Conservation (phyloP, 2,329 filamentous ascomycete genomes). For the Aspergillus neotritici region DNA sequence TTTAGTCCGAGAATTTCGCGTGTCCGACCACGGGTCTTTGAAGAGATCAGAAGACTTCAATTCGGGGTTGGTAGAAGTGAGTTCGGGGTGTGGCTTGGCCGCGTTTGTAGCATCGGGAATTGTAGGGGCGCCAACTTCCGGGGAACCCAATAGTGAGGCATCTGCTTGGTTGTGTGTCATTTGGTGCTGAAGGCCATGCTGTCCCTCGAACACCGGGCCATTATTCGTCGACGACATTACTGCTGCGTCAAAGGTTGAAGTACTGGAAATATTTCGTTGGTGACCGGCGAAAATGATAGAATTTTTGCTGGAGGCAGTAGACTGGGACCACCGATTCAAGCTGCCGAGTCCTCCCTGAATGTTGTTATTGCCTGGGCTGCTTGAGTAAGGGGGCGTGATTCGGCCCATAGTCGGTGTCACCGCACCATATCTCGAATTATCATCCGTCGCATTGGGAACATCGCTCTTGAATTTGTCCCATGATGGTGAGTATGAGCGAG, state of each 20-base stretch:
- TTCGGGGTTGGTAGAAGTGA: too few relatives aligned
- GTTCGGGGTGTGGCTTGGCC: neutral
- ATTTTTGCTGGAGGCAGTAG: constrained; percentile 46
- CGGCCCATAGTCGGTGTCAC: constrained; percentile 5
- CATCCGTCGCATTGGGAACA: neutral
- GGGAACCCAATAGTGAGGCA: too few relatives aligned
- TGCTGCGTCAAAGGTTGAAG: constrained; percentile 11
- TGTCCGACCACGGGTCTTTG: constrained; percentile 11
- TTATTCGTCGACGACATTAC: too few relatives aligned
- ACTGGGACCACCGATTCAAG: constrained; percentile 56
- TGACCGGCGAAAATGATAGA: constrained; percentile 21
- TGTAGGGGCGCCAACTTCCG: too few relatives aligned
- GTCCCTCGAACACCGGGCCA: too few relatives aligned
- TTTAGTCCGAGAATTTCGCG: neutral
- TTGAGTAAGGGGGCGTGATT: constrained; percentile 7
- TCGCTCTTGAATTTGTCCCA: too few relatives aligned
- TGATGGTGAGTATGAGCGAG: too few relatives aligned
- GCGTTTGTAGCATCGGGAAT: too few relatives aligned
- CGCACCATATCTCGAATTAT: constrained; percentile 2
- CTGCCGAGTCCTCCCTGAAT: constrained; percentile 45
- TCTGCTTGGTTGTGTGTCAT: too few relatives aligned
- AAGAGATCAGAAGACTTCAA: constrained; percentile 6
- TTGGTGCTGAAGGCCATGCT: too few relatives aligned
- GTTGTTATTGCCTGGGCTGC: constrained; percentile 15
- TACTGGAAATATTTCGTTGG: constrained; percentile 19